A percentile compares a stretch with the other conserved stretches of the same genome.
These are phyloP conservation scores for Tetrastigma voinierianum DNA, from an alignment of 164 flowering plant species.

Conservation along the genomic window DNA sequence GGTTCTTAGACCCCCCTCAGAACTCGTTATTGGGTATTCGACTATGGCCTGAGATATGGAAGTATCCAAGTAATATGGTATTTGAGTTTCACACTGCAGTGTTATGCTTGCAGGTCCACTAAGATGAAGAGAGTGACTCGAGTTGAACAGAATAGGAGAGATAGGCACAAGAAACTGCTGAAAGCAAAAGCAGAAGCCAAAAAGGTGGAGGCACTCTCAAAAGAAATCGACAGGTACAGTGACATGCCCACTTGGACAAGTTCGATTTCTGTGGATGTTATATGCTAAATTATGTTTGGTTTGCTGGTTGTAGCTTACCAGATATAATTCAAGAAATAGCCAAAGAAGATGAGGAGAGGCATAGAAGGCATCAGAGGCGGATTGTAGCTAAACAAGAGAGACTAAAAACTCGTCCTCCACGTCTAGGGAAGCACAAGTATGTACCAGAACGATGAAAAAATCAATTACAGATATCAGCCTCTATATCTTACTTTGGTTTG, in stretches of 20 bases:
- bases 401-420: slow-evolving; percentile 78
- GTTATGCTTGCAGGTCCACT: slow-evolving; percentile 36
- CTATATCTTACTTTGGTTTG: not conserved
- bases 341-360: slow-evolving; percentile 81
- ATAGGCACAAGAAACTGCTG: slow-evolving; percentile 61
- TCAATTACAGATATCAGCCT: not conserved
- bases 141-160: slow-evolving; percentile 75
- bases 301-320: slow-evolving; percentile 53
- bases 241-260: not conserved
- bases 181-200: slow-evolving; percentile 64
- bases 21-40: too few species aligned
- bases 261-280: not conserved
- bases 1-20: too few species aligned
- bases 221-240: slow-evolving; percentile 76
- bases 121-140: slow-evolving; percentile 66
- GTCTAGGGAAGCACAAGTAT: slow-evolving; percentile 92
- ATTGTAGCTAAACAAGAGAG: slow-evolving; percentile 71
- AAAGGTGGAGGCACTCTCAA: slow-evolving; percentile 45
- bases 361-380: slow-evolving; percentile 65
- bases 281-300: slow-evolving; percentile 1
- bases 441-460: slow-evolving; percentile 3
- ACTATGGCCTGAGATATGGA: too few species aligned
- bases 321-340: slow-evolving; percentile 83
- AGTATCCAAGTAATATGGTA: not conserved
- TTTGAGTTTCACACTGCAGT: not conserved